Evolutionary conservation across 2,329 filamentous ascomycete genomes (phyloP).

Genomic region (Exophiala mesophila): DNA sequence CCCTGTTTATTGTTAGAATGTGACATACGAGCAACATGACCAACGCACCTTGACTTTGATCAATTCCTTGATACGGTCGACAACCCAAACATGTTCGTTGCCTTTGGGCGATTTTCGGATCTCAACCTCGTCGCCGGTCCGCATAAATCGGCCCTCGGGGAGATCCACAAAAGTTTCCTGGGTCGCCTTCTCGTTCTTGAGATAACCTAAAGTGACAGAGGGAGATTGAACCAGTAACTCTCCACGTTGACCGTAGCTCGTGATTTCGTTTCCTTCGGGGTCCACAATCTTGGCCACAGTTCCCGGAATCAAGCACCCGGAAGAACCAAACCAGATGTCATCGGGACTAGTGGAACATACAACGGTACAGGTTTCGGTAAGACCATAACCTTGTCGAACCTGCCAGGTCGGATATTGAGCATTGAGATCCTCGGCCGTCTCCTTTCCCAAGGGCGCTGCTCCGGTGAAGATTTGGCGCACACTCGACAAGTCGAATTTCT

Average conservation of each 20-base stretch:
- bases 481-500: conserved; percentile 66
- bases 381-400: conserved; percentile 68
- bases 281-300: conserved; percentile 62
- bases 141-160: conserved; percentile 63
- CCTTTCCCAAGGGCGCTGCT: conserved; percentile 69
- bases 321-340: conserved; percentile 68
- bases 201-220: conserved; percentile 72
- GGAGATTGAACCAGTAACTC: conserved; percentile 77
- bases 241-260: conserved; percentile 66
- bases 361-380: conserved; percentile 74
- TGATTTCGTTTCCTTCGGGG: conserved; percentile 65
- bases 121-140: conserved; percentile 79
- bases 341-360: conserved; percentile 52
- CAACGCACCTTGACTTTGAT: conserved; percentile 68
- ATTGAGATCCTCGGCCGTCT: conserved; percentile 62
- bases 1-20: conserved; percentile 48
- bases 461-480: conserved; percentile 65
- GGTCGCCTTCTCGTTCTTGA: conserved; percentile 80
- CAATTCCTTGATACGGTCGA: conserved; percentile 70
- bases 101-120: conserved; percentile 60
- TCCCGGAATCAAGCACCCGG: conserved; percentile 64
- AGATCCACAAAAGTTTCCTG: conserved; percentile 69
- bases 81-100: conserved; percentile 67
- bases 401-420: conserved; percentile 59
- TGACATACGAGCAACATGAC: conserved; percentile 33